phyloP scores from a whole-genome alignment of 2,329 filamentous ascomycete species.

The Plenodomus biglobosus region DNA sequence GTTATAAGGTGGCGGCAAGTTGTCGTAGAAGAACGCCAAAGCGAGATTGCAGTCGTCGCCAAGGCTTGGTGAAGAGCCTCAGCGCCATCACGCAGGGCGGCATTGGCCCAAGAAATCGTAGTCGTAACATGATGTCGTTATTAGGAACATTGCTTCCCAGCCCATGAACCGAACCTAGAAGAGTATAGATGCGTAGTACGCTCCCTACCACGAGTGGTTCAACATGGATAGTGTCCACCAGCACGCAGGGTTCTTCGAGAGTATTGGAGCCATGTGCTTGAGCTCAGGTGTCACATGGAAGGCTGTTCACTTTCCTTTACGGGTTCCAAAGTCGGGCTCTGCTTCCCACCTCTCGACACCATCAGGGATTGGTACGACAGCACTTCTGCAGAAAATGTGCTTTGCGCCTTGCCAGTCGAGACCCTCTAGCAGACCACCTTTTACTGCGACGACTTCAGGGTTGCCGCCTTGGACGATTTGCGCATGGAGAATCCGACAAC shows the following conservation, averaged over 20 bases:
- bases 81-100: neutral
- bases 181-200: too few species aligned
- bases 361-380: constrained; percentile 69
- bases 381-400: constrained; percentile 69
- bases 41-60: neutral
- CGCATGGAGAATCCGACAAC: constrained; percentile 65
- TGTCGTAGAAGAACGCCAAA: neutral
- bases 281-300: too few species aligned
- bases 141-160: too few species aligned
- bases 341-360: constrained; percentile 61
- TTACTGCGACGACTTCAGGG: constrained; percentile 57
- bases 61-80: neutral
- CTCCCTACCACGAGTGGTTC: too few species aligned
- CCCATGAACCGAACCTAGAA: too few species aligned
- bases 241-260: too few species aligned
- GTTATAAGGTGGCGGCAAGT: neutral
- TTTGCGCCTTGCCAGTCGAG: constrained; percentile 49
- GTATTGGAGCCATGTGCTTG: too few species aligned
- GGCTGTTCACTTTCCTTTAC: neutral
- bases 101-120: too few species aligned
- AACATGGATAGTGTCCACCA: too few species aligned
- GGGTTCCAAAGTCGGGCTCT: constrained; percentile 44
- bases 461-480: constrained; percentile 48
- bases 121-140: too few species aligned
- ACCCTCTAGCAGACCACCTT: constrained; percentile 66